Evolutionary conservation across 192 early-diverging fungal species (phyloP).

Genomic region (Entomortierella lignicola): DNA sequence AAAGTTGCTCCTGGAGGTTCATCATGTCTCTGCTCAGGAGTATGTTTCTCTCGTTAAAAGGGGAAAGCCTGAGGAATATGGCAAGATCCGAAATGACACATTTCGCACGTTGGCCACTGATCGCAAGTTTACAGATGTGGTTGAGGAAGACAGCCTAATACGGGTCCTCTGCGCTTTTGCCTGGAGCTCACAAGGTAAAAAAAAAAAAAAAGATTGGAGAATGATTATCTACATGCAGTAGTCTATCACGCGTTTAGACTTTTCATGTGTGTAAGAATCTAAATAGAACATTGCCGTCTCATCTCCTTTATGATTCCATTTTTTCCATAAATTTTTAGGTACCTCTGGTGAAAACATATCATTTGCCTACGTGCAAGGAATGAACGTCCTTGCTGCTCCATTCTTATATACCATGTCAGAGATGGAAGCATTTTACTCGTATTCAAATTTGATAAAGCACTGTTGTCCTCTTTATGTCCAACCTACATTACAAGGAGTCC

Average conservation of each 20-base stretch:
- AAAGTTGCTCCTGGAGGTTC: constrained; percentile 81
- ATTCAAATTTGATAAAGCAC: constrained; percentile 87
- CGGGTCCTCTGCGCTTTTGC: constrained; percentile 89
- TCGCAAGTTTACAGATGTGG: constrained; percentile 73
- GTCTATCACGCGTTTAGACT: neutral
- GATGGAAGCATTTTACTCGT: constrained; percentile 90
- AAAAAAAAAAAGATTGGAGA: neutral
- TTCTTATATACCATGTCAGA: constrained; percentile 94
- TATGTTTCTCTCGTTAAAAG: constrained; percentile 78
- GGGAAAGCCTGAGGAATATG: constrained; percentile 77
- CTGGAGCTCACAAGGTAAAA: constrained; percentile 83
- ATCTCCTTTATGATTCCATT: too few species aligned
- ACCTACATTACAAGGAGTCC: constrained; percentile 88
- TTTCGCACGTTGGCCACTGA: constrained; percentile 89
- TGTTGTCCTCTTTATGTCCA: constrained; percentile 95
- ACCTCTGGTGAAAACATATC: too few species aligned
- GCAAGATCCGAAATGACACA: constrained; percentile 92
- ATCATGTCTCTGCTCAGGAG: constrained; percentile 74
- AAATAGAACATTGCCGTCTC: too few species aligned
- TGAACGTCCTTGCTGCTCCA: constrained; percentile 94
- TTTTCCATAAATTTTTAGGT: too few species aligned
- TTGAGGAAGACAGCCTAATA: constrained; percentile 78
- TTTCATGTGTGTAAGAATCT: neutral
- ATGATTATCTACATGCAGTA: neutral
- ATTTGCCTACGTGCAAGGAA: constrained; percentile 92